Conservation (phyloP, 495 filamentous ascomycete species). For the Platismatia glauca region DNA sequence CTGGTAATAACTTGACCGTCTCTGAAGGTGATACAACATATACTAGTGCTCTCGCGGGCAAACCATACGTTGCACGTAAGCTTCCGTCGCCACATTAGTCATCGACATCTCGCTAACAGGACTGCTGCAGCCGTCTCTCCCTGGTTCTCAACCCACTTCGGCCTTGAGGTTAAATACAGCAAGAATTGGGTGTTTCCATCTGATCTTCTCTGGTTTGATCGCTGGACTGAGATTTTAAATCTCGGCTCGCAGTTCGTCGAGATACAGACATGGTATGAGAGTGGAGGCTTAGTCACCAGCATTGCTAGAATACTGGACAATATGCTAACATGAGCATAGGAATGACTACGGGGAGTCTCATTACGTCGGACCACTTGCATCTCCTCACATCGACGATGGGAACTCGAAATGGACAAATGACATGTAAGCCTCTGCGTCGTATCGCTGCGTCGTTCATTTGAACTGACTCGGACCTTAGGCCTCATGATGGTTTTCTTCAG, state of each 20-base stretch:
- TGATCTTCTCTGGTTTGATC: conserved; percentile 63
- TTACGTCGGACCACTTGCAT: conserved; percentile 55
- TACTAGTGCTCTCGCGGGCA: conserved; percentile 39
- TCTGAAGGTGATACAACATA: conserved; percentile 52
- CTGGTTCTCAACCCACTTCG: conserved; percentile 40
- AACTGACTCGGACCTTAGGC: conserved; percentile 24
- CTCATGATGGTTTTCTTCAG: conserved; percentile 47
- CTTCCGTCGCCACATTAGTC: not conserved
- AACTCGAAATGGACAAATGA: conserved; percentile 54
- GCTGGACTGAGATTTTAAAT: conserved; percentile 60
- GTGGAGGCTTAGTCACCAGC: conserved; percentile 32
- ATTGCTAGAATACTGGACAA: not conserved
- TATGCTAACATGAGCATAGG: conserved; percentile 36
- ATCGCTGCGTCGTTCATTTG: conserved; percentile 37
- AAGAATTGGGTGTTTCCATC: conserved; percentile 71
- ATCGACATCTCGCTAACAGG: not conserved
- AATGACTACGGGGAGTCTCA: conserved; percentile 73
- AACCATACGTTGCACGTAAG: conserved; percentile 29
- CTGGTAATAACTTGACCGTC: conserved; percentile 25
- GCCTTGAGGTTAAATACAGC: conserved; percentile 33
- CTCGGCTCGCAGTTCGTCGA: conserved; percentile 58
- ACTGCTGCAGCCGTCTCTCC: conserved; percentile 13
- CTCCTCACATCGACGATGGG: conserved; percentile 48
- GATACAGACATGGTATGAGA: conserved; percentile 27
- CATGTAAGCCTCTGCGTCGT: conserved; percentile 34